Evolutionary conservation across 495 filamentous ascomycete genomes (phyloP).

Genomic region (Penicillium canariense): DNA sequence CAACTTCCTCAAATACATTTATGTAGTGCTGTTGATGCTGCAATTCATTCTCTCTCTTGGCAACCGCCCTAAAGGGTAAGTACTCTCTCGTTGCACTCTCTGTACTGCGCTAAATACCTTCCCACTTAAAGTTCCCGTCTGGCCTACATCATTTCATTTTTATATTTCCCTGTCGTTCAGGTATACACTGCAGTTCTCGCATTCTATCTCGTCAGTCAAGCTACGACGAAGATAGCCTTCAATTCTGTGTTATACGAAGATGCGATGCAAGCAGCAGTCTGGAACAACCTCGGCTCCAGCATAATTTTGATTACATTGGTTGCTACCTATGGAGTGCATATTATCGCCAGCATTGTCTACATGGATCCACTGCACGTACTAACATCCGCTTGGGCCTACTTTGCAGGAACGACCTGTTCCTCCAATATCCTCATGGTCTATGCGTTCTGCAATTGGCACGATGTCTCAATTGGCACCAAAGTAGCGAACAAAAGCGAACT

Average conservation of each 20-base stretch:
- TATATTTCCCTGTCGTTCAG: constrained; percentile 82
- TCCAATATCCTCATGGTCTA: constrained; percentile 98
- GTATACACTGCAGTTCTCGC: constrained; percentile 82
- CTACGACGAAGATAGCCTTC: constrained; percentile 57
- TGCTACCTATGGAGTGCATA: constrained; percentile 94
- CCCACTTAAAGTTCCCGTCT: constrained; percentile 49
- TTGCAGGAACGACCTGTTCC: constrained; percentile 56
- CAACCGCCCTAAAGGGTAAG: constrained; percentile 85
- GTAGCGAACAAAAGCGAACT: constrained; percentile 92
- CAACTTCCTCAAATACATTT: constrained; percentile 81
- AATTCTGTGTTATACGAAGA: constrained; percentile 29
- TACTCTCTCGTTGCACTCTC: neutral
- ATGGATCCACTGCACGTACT: constrained; percentile 99
- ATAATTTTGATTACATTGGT: constrained; percentile 79
- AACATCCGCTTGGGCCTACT: constrained; percentile 82
- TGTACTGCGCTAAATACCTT: constrained; percentile 13
- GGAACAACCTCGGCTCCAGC: constrained; percentile 46
- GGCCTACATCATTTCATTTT: constrained; percentile 76
- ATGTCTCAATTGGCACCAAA: constrained; percentile 99
- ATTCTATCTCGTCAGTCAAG: constrained; percentile 77
- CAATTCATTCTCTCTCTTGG: constrained; percentile 96
- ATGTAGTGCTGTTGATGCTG: constrained; percentile 78
- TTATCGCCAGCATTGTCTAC: constrained; percentile 91
- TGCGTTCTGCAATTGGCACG: constrained; percentile 99
- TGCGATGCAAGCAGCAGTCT: neutral